Evolutionary conservation across 2,329 filamentous ascomycete species (phyloP).

Genomic region (Pseudogymnoascus sp.): DNA sequence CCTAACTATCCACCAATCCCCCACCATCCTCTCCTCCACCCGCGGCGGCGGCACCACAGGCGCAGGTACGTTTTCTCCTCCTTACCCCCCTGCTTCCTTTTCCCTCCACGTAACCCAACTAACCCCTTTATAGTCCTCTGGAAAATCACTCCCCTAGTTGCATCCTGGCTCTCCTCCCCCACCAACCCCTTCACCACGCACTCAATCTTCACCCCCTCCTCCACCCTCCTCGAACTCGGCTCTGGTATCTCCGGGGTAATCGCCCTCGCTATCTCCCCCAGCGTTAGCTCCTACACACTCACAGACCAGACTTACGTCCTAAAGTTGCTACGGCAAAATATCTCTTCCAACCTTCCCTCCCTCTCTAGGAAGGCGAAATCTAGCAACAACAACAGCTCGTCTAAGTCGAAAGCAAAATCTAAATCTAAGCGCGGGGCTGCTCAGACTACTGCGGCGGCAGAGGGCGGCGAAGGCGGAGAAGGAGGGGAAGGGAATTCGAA

Average conservation of each 20-base stretch:
- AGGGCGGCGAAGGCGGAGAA: neutral
- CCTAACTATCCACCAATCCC: constrained; percentile 74
- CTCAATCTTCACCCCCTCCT: constrained; percentile 42
- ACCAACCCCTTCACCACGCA: constrained; percentile 53
- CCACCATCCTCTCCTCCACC: constrained; percentile 67
- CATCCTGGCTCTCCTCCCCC: constrained; percentile 63
- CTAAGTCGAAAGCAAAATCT: constrained; percentile 1
- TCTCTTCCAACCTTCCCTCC: constrained; percentile 48
- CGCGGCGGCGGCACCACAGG: constrained; percentile 66
- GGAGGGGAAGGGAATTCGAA: constrained; percentile 23
- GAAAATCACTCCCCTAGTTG: constrained; percentile 80
- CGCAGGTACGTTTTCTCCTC: constrained; percentile 40
- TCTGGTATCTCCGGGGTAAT: constrained; percentile 79
- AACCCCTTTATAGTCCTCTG: constrained; percentile 57
- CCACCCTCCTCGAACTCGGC: constrained; percentile 71
- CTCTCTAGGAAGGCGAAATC: constrained; percentile 18
- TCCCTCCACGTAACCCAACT: constrained; percentile 7
- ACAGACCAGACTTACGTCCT: constrained; percentile 86
- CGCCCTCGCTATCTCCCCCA: constrained; percentile 56
- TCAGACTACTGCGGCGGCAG: neutral
- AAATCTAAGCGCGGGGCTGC: constrained; percentile 18
- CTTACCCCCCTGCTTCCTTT: neutral
- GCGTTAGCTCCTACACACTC: constrained; percentile 57
- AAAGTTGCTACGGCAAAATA: constrained; percentile 66
- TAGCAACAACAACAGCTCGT: constrained; percentile 6